Conservation (phyloP, 2,329 filamentous ascomycete species). For the Cladosporium sphaerospermum region DNA sequence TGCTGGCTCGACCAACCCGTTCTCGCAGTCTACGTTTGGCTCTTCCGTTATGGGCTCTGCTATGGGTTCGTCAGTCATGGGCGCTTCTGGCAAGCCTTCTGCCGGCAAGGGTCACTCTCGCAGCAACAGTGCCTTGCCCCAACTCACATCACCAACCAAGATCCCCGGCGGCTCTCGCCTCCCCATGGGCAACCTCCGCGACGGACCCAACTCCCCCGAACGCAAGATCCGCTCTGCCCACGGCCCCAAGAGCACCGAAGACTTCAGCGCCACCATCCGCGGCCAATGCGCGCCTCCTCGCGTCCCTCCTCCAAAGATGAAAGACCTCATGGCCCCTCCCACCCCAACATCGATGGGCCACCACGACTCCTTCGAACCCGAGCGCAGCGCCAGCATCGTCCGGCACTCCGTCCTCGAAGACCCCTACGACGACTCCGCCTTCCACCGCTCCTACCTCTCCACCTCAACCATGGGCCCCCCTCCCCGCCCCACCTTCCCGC, state of each 20-base stretch:
- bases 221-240: slow-evolving; percentile 47
- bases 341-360: slow-evolving; percentile 34
- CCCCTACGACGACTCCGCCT: slow-evolving; percentile 64
- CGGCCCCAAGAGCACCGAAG: slow-evolving; percentile 34
- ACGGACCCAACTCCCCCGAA: slow-evolving; percentile 76
- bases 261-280: slow-evolving; percentile 35
- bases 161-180: slow-evolving; percentile 57
- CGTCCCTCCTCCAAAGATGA: slow-evolving; percentile 86
- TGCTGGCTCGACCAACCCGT: slow-evolving; percentile 24
- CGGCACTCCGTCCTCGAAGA: slow-evolving; percentile 67
- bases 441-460: slow-evolving; percentile 26
- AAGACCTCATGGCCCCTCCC: slow-evolving; percentile 62
- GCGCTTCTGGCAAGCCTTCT: slow-evolving; percentile 30
- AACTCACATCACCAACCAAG: slow-evolving; percentile 47
- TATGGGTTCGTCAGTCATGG: slow-evolving; percentile 25
- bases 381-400: slow-evolving; percentile 53
- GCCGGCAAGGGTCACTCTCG: slow-evolving; percentile 13
- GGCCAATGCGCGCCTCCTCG: slow-evolving; percentile 35
- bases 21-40: slow-evolving; percentile 21
- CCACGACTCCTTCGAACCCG: slow-evolving; percentile 33
- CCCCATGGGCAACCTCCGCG: slow-evolving; percentile 62
- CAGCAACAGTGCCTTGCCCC: slow-evolving; percentile 33
- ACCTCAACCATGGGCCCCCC: slow-evolving; percentile 19
- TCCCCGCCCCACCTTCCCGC: slow-evolving; percentile 13
- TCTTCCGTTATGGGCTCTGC: slow-evolving; percentile 27